phyloP scores from a whole-genome alignment of 208 protist genomes.

The Trypanosomatidae sp. region DNA sequence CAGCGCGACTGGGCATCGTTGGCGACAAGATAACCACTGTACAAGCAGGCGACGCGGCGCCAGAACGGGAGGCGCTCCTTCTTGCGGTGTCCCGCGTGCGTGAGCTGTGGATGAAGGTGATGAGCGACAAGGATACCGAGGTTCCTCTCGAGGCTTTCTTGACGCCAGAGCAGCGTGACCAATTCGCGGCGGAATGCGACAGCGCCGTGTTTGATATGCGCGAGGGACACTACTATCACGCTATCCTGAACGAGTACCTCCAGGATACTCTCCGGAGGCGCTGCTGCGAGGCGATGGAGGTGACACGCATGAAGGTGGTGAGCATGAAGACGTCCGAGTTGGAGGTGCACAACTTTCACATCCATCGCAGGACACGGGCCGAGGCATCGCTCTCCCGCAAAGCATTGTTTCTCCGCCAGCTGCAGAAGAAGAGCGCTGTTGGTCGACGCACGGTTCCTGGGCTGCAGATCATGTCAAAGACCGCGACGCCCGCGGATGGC shows the following conservation, averaged over 20 bases:
- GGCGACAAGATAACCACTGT: not conserved
- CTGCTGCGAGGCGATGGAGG: conserved; percentile 88
- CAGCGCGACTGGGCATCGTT: not conserved
- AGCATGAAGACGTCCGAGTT: conserved; percentile 43
- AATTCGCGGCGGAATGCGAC: conserved; percentile 67
- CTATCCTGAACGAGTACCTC: conserved; percentile 76
- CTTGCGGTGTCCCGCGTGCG: conserved; percentile 35
- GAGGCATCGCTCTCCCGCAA: conserved; percentile 59
- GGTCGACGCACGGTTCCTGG: conserved; percentile 9
- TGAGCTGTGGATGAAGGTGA: conserved; percentile 45
- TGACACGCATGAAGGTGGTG: conserved; percentile 55
- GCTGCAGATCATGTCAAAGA: conserved; percentile 4
- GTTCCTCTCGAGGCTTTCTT: conserved; percentile 72
- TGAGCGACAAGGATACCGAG: conserved; percentile 37
- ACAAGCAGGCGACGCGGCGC: conserved; percentile 1
- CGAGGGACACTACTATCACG: conserved; percentile 67
- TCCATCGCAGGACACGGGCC: conserved; percentile 37
- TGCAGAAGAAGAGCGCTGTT: conserved; percentile 41
- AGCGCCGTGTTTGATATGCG: conserved; percentile 55
- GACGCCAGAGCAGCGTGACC: conserved; percentile 45
- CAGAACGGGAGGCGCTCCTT: conserved; percentile 5
- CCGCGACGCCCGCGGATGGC: not conserved
- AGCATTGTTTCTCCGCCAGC: conserved; percentile 67
- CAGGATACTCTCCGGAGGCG: conserved; percentile 59
- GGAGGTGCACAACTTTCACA: conserved; percentile 86